Evolutionary conservation across 208 protist genomes (phyloP).

Genomic region (Trypanosoma mega): DNA sequence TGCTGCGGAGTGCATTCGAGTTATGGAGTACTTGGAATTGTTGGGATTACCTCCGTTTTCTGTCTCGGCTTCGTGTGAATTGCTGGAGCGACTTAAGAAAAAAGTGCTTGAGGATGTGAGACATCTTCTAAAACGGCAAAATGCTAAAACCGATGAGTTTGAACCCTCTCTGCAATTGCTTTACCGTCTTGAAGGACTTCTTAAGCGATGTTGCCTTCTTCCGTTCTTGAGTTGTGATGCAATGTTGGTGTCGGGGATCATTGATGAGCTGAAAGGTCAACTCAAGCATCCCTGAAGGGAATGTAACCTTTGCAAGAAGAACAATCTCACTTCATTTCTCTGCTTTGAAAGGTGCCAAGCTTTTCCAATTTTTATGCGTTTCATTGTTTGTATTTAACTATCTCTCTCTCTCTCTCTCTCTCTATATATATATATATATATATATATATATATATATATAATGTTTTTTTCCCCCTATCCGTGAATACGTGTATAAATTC

Average conservation of each 20-base stretch:
- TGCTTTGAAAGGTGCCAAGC: too few species aligned
- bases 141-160: constrained; percentile 1
- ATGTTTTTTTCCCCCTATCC: too few species aligned
- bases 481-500: too few species aligned
- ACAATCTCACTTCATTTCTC: too few species aligned
- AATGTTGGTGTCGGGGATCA: neutral
- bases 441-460: too few species aligned
- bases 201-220: constrained; percentile 26
- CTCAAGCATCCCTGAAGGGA: constrained; percentile 9
- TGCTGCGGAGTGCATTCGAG: constrained; percentile 34
- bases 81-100: constrained; percentile 53
- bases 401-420: too few species aligned
- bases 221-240: constrained; percentile 16
- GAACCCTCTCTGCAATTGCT: constrained; percentile 7
- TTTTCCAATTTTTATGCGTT: too few species aligned
- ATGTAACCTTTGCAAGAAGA: neutral
- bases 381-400: too few species aligned
- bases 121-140: neutral
- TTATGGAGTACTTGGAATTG: constrained; percentile 54
- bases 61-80: constrained; percentile 33
- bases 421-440: too few species aligned
- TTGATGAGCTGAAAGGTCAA: constrained; percentile 7
- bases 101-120: constrained; percentile 22
- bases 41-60: constrained; percentile 50
- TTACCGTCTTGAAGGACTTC: constrained; percentile 21